Base-by-base conservation (phyloP, 805 yeast species). In the Sugiyamaella mastotermitis region DNA sequence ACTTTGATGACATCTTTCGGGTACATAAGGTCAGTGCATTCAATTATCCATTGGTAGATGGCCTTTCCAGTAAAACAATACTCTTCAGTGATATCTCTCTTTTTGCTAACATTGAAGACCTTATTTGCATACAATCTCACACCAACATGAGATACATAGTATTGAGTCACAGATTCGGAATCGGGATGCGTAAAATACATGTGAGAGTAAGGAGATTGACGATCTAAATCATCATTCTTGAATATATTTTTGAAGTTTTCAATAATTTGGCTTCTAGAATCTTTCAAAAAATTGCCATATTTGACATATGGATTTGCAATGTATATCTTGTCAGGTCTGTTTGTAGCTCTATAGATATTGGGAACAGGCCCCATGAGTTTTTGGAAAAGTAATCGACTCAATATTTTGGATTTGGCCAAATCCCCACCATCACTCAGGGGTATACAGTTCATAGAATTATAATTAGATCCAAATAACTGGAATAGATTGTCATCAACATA, bases 111-210 rank as follows among this genome's bases (percentile, higher is more conserved):
- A 5, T 18, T 37, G 42, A 71, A 68, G 4, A 50, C 48, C 40
- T 66, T 68, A 32, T 71, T 53, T 30, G 65, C 55, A 47, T 74
- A 74, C 3, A 83, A 50, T 14, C 95, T 61, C 2, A 84, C 67
- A 1, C 96, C 96, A 8, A 58, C 62, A 17, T 62, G 50, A 0
- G 88, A 74, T 4, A 74, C 78, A 54, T 80, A 87, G 55, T 87
- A 87, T 55, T 88, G 97, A 6, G 74, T 57, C 53, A 78, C 83
- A 0, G 94, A 68, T 47, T 83, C 90, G 0, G 94, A 82, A 53
- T 83, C 94, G 0, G 97, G 97, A 51, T 88, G 88, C 3, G 90
- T 78, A 62, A 86, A 86, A 52, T 73, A 84, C 28, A 73, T 69
- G 51, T 84, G 94, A 39, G 76, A 73, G 47, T 81, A 78, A 0